Conservation (phyloP, 1,284 basidiomycete species). For the Boletellus dicymbophilus region DNA sequence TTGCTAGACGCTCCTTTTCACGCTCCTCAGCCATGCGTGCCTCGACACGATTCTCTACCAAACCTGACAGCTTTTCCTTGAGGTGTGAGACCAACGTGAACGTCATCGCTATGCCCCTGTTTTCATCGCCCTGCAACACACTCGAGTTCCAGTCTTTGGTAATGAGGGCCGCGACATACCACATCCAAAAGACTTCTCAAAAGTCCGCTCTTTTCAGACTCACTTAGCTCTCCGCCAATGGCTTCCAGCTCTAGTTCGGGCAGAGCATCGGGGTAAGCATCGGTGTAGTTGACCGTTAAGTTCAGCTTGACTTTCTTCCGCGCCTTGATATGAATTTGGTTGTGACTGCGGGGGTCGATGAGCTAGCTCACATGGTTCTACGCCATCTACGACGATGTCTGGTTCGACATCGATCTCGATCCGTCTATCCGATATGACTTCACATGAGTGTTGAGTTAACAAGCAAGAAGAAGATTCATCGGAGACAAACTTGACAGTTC, state of each 20-base stretch:
- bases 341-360: constrained; percentile 9
- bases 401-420: constrained; percentile 89
- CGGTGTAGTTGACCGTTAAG: constrained; percentile 71
- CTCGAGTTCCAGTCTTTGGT: constrained; percentile 3
- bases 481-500: constrained; percentile 85
- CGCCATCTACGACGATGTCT: constrained; percentile 70
- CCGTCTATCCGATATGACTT: constrained; percentile 85
- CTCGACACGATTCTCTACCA: constrained; percentile 64
- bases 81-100: constrained; percentile 92
- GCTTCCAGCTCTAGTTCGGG: constrained; percentile 75
- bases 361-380: constrained; percentile 54
- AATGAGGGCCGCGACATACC: constrained; percentile 46
- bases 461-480: constrained; percentile 26
- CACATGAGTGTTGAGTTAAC: constrained; percentile 49
- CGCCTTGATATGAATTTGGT: constrained; percentile 20
- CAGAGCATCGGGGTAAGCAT: constrained; percentile 73
- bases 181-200: constrained; percentile 61
- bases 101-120: constrained; percentile 96
- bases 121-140: constrained; percentile 76
- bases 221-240: constrained; percentile 70
- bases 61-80: constrained; percentile 71
- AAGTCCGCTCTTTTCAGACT: constrained; percentile 56
- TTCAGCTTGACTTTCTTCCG: constrained; percentile 69
- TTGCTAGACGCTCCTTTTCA: constrained; percentile 69
- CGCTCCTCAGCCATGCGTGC: constrained; percentile 61